Conservation (phyloP, 176 grass and related monocot genomes). For the Triticum turgidum region DNA sequence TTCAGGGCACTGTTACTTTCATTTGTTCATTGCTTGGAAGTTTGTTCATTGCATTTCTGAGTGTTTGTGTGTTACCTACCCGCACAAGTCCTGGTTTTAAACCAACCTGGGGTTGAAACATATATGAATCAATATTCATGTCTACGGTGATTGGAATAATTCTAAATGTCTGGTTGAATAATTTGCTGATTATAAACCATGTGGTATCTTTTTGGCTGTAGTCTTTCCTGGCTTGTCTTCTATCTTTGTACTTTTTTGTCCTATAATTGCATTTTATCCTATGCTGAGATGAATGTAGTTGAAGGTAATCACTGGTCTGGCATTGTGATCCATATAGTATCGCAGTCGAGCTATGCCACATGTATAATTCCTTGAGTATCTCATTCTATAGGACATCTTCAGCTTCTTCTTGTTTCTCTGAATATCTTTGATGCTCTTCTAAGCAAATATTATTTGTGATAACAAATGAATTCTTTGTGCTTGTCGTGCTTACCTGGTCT, state of each 20-base stretch:
- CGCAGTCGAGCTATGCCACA: neutral
- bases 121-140: neutral
- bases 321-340: neutral
- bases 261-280: neutral
- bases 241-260: neutral
- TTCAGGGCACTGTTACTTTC: neutral
- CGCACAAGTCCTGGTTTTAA: neutral
- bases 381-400: neutral
- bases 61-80: neutral
- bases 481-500: neutral
- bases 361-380: neutral
- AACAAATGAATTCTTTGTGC: neutral
- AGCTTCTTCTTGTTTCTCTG: neutral
- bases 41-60: slow-evolving; percentile 17
- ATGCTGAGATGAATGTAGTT: neutral
- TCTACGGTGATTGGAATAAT: neutral
- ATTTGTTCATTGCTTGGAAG: slow-evolving; percentile 10
- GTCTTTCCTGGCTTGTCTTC: neutral
- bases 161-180: neutral
- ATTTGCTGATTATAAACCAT: neutral
- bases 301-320: slow-evolving; percentile 1
- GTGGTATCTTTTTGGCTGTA: neutral
- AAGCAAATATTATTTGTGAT: neutral
- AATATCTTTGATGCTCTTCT: neutral
- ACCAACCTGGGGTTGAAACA: neutral